Evolutionary conservation across 352 stramenopile species (phyloP), one percentile per base, ranked within the genome.

Genomic region (Pythium guiyangense): DNA sequence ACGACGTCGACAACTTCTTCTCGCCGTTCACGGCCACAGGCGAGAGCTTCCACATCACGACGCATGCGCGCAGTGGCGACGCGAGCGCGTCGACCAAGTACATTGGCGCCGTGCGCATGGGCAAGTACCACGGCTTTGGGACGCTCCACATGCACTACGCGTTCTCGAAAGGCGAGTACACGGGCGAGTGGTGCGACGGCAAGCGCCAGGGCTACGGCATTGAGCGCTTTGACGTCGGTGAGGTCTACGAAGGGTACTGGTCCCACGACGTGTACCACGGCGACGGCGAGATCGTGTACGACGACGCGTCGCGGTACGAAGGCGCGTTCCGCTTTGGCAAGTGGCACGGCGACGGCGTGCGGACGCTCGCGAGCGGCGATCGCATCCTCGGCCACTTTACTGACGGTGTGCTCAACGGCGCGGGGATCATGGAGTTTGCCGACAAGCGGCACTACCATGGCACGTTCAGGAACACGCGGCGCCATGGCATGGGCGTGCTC

Each of bases 231-330:
- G 81, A 92, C 34, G 72, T 65, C 17, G 84, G 81, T 4, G 81
- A 93, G 49, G 58, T 87, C 18, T 93, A 88, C 60, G 81, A 92
- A 71, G 84, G 84, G 4, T 88, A 90, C 51, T 93, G 84, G 84
- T 64, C 65, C 9, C 49, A 74, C 25, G 79, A 91, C 47, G 49
- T 72, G 31, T 86, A 91, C 40, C 79, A 92, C 43, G 84, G 84
- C 15, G 64, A 80, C 22, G 84, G 84, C 1, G 75, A 88, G 49
- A 70, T 88, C 10, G 61, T 88, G 12, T 84, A 92, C 45, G 79
- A 83, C 22, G 84, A 90, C 49, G 64, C 53, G 0, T 92, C 81
- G 35, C 73, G 77, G 11, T 93, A 77, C 54, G 79, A 87, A 63
- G 84, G 84, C 0, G 34, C 49, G 25, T 93, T 92, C 57, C 64